Evolutionary conservation across 306 rosid species (phyloP).

Genomic region (Trifolium fragiferum): DNA sequence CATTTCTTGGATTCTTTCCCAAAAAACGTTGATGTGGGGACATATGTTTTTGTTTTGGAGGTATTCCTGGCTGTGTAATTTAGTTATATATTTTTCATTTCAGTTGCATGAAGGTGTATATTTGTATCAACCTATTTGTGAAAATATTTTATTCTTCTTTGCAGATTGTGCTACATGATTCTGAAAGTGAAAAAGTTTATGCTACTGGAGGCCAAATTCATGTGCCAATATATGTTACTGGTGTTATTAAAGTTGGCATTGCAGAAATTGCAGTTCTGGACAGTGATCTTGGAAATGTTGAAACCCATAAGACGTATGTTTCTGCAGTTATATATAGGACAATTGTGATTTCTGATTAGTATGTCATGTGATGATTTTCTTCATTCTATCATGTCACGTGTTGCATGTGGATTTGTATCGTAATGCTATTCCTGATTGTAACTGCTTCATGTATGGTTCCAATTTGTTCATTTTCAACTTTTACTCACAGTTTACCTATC

Average conservation of each 20-base stretch:
- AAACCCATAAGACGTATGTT: slow-evolving; percentile 81
- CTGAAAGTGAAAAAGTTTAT: slow-evolving; percentile 57
- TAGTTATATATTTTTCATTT: slow-evolving; percentile 29
- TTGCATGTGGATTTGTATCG: slow-evolving; percentile 21
- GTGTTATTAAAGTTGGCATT: slow-evolving; percentile 65
- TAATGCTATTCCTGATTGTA: slow-evolving; percentile 15
- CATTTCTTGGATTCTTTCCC: slow-evolving; percentile 72
- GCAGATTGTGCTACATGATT: slow-evolving; percentile 70
- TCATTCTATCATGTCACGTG: slow-evolving; percentile 18
- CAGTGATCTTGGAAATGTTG: slow-evolving; percentile 87
- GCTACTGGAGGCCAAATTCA: slow-evolving; percentile 83
- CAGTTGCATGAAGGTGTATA: slow-evolving; percentile 35
- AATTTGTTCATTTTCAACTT: slow-evolving; percentile 38
- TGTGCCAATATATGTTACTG: slow-evolving; percentile 80
- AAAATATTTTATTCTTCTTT: slow-evolving; percentile 36
- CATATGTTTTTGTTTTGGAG: slow-evolving; percentile 80
- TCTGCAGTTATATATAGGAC: slow-evolving; percentile 17
- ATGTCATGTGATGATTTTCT: slow-evolving; percentile 31
- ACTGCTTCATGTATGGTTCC: slow-evolving; percentile 23
- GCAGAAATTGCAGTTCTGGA: slow-evolving; percentile 87
- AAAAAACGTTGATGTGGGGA: slow-evolving; percentile 72
- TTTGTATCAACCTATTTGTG: slow-evolving; percentile 26
- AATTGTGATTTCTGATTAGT: slow-evolving; percentile 23
- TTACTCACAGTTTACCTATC: slow-evolving; percentile 15
- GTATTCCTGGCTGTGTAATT: slow-evolving; percentile 50